Conservation (phyloP, 495 filamentous ascomycete genomes). For the Aspergillus cavernicola region DNA sequence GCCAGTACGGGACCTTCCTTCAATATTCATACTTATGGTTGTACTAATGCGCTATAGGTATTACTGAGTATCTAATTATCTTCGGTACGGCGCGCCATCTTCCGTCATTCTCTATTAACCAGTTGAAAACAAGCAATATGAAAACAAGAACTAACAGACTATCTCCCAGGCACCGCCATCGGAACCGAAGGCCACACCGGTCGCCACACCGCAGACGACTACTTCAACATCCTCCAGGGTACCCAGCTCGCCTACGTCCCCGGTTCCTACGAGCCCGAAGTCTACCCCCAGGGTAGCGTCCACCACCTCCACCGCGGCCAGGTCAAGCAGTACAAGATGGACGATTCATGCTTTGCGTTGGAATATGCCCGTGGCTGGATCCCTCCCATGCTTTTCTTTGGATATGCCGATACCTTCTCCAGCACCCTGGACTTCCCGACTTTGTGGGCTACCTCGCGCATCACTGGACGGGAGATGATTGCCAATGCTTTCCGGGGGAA, state of each 20-base stretch:
- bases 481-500: constrained; percentile 66
- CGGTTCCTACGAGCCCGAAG: constrained; percentile 64
- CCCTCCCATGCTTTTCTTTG: constrained; percentile 84
- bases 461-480: constrained; percentile 72
- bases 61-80: constrained; percentile 80
- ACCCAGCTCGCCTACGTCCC: constrained; percentile 69
- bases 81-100: constrained; percentile 53
- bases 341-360: constrained; percentile 74
- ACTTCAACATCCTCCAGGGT: constrained; percentile 83
- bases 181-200: constrained; percentile 86
- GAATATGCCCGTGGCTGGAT: constrained; percentile 91
- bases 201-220: constrained; percentile 85
- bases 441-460: constrained; percentile 66
- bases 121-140: not conserved
- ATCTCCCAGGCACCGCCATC: constrained; percentile 61
- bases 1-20: constrained; percentile 51
- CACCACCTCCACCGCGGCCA: constrained; percentile 73
- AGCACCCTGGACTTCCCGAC: constrained; percentile 76
- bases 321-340: constrained; percentile 86
- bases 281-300: constrained; percentile 70
- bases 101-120: not conserved
- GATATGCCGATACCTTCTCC: constrained; percentile 72
- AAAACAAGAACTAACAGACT: not conserved
- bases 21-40: not conserved
- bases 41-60: constrained; percentile 22